Conservation (phyloP, 192 early-diverging fungal genomes). For the Entomortierella parvispora region DNA sequence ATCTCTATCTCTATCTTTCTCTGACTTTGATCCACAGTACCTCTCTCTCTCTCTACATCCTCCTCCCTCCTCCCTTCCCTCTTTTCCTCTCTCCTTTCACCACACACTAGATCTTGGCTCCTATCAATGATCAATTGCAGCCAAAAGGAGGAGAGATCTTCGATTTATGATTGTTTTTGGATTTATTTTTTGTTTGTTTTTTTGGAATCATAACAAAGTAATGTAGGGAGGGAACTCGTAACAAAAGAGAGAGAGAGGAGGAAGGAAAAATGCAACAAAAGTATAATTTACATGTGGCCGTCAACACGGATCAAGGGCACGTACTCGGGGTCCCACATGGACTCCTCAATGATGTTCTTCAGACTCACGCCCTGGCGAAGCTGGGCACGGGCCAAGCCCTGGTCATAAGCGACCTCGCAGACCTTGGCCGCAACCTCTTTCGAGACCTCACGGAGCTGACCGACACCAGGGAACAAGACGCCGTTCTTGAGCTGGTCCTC, state of each 20-base stretch:
- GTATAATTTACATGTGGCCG: conserved; percentile 22
- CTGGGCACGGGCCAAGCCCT: conserved; percentile 58
- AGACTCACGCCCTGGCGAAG: conserved; percentile 54
- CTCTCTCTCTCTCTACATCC: too few species aligned
- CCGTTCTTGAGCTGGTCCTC: conserved; percentile 62
- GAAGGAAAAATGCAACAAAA: background rate
- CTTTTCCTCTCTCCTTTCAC: too few species aligned
- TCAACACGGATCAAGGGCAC: conserved; percentile 54
- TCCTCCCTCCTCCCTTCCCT: too few species aligned
- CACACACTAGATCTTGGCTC: too few species aligned
- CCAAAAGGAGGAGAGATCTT: background rate
- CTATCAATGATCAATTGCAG: too few species aligned
- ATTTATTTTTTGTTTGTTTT: conserved; percentile 2
- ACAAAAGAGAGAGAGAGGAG: too few species aligned
- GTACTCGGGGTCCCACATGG: conserved; percentile 66
- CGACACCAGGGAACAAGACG: conserved; percentile 61
- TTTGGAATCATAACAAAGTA: too few species aligned
- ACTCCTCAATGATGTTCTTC: conserved; percentile 58
- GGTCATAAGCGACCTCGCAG: conserved; percentile 63
- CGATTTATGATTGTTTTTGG: background rate
- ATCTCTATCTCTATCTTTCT: background rate
- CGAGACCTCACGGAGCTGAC: conserved; percentile 56
- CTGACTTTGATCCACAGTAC: background rate
- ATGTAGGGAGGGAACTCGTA: too few species aligned
- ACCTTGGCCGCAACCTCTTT: conserved; percentile 59